Evolutionary conservation across 495 filamentous ascomycete species (phyloP), one percentile per base, ranked within the genome.

Genomic region (Terfezia boudieri): DNA sequence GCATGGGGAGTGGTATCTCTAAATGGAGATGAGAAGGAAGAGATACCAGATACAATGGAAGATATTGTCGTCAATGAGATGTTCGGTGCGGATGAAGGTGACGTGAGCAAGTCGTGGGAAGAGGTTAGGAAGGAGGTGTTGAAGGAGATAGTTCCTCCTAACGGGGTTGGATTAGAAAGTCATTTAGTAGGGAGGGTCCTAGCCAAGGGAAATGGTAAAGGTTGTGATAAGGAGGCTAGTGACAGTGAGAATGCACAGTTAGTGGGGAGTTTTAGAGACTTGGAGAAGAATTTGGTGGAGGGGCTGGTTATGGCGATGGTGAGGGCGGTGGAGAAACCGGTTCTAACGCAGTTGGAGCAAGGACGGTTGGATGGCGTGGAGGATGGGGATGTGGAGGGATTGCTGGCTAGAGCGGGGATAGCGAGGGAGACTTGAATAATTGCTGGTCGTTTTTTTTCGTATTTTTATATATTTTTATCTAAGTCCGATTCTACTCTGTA

Each of bases 381-480:
- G 94, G 0, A 80, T 83, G 53, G 78, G 82, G 37, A 94, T 65
- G 23, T 76, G 74, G 43, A 96, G 63, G 65, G 87, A 80, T 3
- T 77, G 69, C 36, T 78, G 76, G 60, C 73, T 85, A 9, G 63
- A 65, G 9, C 81, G 71, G 51, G 73, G 76, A 43, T 72, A 75
- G 64, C 1, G 26, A 32, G 26, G 7, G 26, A 32, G 26, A 2
- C 7, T 32, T 32, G 26, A 32, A 32, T 5, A 32, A 1, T 5
- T 32, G 26, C 26, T 32, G 7, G 26, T 7, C 26, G 26, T 32
- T 32, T 32, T 32, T 5, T 32, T 32, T 1, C 26, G 26, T 32
- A 32, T 5, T 32, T 32, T 32, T 5, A 32, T 32, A 7, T 32
- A 32, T 32, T 32, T 7, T 32, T 5, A 5, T 32, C 4, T 32